Conservation (phyloP, 78 protist species). For the Dictyostelium firmibasis region DNA sequence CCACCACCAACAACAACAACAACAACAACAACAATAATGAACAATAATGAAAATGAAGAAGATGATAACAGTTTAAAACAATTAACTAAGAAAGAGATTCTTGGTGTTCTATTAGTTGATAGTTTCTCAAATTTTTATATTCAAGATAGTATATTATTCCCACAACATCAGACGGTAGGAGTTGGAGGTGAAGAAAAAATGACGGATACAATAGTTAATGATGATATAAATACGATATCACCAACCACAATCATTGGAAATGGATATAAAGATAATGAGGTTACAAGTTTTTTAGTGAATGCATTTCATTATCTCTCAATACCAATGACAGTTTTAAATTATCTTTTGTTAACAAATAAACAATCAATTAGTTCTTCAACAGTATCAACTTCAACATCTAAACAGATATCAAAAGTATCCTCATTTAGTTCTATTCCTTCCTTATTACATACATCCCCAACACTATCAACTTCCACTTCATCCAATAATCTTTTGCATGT, state of each 20-base stretch:
- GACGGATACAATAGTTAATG: not conserved
- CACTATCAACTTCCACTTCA: not conserved
- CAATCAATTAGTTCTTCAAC: not conserved
- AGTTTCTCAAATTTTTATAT: constrained; percentile 30
- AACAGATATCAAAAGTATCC: not conserved
- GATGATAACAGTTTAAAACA: not conserved
- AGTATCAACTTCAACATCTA: not conserved
- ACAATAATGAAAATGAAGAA: not conserved
- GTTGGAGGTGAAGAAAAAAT: not conserved
- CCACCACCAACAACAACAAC: not conserved
- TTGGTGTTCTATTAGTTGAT: constrained; percentile 41
- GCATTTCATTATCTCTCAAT: constrained; percentile 31
- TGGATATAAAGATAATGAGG: constrained; percentile 29
- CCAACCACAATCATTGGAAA: not conserved
- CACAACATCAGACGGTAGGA: not conserved
- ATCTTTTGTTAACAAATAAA: not conserved
- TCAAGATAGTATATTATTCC: not conserved
- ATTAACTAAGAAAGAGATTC: constrained; percentile 26
- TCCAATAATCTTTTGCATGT: too few species aligned
- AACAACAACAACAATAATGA: too few species aligned
- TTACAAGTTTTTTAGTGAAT: constrained; percentile 5
- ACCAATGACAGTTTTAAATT: constrained; percentile 1
- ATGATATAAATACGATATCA: not conserved
- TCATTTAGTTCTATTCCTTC: not conserved
- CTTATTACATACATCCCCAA: not conserved